Conservation (phyloP, 768 basidiomycete genomes). For the Mycena crocata region DNA sequence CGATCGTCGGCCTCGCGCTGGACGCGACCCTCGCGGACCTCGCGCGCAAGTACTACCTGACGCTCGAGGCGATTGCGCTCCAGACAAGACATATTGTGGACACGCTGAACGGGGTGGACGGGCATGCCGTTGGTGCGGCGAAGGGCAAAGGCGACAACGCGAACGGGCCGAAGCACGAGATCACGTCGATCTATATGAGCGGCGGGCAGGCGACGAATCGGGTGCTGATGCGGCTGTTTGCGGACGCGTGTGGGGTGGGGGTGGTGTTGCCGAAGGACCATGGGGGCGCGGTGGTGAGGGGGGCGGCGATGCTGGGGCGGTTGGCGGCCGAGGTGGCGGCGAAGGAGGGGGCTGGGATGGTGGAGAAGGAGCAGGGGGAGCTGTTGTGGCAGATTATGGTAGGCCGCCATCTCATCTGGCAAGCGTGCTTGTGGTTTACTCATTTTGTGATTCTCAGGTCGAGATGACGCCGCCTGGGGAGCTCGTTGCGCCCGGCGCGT, state of each 20-base stretch:
- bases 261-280: slow-evolving; percentile 85
- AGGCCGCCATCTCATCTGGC: slow-evolving; percentile 31
- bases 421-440: not conserved
- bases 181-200: slow-evolving; percentile 90
- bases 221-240: slow-evolving; percentile 90
- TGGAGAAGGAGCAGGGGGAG: slow-evolving; percentile 64
- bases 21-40: slow-evolving; percentile 83
- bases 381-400: slow-evolving; percentile 95
- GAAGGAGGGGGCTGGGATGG: slow-evolving; percentile 43
- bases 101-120: too few relatives aligned
- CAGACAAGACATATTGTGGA: slow-evolving; percentile 96
- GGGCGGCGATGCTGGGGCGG: slow-evolving; percentile 93
- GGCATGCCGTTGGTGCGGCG: too few relatives aligned
- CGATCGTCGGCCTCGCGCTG: slow-evolving; percentile 87
- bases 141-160: too few relatives aligned
- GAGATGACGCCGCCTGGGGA: slow-evolving; percentile 93
- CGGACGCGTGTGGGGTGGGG: slow-evolving; percentile 84
- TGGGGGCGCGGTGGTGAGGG: slow-evolving; percentile 88
- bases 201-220: slow-evolving; percentile 93
- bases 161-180: slow-evolving; percentile 83
- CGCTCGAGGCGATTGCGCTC: slow-evolving; percentile 92
- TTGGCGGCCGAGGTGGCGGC: slow-evolving; percentile 75
- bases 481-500: slow-evolving; percentile 72
- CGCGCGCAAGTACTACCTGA: slow-evolving; percentile 89
- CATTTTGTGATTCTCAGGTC: slow-evolving; percentile 60